A percentile compares a stretch with the other conserved stretches of the same genome.
Conservation (phyloP, 192 early-diverging fungal genomes). For the Coemansia sp. region DNA sequence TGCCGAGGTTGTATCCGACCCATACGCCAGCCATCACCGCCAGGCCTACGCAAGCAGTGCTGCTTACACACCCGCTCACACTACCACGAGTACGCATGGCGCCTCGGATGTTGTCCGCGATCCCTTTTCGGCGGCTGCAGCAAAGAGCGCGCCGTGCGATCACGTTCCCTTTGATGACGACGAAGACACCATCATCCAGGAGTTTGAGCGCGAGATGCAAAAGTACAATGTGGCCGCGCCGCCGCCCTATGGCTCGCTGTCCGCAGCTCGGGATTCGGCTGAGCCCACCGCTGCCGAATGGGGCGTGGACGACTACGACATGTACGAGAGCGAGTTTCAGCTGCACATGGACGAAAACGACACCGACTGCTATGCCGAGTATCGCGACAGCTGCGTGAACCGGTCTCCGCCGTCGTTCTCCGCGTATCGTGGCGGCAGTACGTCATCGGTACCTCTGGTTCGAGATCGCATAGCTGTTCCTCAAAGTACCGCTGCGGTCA, state of each 20-base stretch:
- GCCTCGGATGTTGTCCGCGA: constrained; percentile 39
- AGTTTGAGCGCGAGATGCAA: constrained; percentile 56
- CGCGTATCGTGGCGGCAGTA: constrained; percentile 8
- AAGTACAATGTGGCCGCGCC: constrained; percentile 19
- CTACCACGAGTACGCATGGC: constrained; percentile 1
- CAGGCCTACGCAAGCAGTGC: constrained; percentile 1
- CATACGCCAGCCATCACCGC: constrained; percentile 25
- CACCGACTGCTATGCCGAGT: constrained; percentile 13
- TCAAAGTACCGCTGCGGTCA: background rate
- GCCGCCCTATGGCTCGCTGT: background rate
- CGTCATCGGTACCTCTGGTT: constrained; percentile 1
- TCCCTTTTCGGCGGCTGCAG: constrained; percentile 22
- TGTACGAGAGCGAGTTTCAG: constrained; percentile 35
- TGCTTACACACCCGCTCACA: background rate
- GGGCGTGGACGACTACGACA: constrained; percentile 23
- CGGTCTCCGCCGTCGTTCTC: background rate
- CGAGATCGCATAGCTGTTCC: background rate
- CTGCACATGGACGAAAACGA: constrained; percentile 25
- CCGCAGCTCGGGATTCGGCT: background rate
- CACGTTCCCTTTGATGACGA: constrained; percentile 51
- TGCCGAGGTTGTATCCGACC: constrained; percentile 32
- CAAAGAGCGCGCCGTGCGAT: constrained; percentile 18
- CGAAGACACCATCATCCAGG: constrained; percentile 53
- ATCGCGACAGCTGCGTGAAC: constrained; percentile 5
- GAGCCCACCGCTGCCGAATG: constrained; percentile 13